Conservation (phyloP, 1,284 basidiomycete genomes). For the Prillingera fragicola region DNA sequence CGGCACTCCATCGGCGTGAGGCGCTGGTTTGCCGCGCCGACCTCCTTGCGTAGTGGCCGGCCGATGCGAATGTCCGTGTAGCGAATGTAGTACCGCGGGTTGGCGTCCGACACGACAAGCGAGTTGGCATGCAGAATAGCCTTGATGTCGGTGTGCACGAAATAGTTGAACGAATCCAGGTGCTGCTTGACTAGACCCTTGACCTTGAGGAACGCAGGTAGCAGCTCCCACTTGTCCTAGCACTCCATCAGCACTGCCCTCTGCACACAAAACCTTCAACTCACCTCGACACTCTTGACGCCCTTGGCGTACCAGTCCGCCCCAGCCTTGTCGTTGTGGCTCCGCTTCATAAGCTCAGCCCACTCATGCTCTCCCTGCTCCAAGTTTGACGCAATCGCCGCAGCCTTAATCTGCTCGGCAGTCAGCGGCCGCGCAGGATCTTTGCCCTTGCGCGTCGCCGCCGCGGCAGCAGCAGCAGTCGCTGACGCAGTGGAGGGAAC, state of each 20-base stretch:
- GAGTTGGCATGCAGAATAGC: constrained; percentile 92
- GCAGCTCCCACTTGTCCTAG: constrained; percentile 93
- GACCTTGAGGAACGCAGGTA: constrained; percentile 91
- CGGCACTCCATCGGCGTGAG: constrained; percentile 98
- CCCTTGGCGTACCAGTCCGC: constrained; percentile 48
- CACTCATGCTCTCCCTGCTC: constrained; percentile 41
- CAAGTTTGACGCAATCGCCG: constrained; percentile 16
- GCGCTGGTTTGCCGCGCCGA: constrained; percentile 56
- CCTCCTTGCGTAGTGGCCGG: constrained; percentile 81
- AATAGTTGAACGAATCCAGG: constrained; percentile 99
- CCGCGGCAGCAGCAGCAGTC: not conserved
- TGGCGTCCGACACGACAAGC: constrained; percentile 91
- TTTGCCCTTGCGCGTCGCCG: constrained; percentile 21
- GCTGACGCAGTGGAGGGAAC: constrained; percentile 5
- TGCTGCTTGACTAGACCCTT: constrained; percentile 99
- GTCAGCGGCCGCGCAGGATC: too few relatives aligned
- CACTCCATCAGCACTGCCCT: not conserved
- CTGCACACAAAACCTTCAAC: constrained; percentile 6
- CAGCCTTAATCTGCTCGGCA: too few relatives aligned
- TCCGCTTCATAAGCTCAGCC: constrained; percentile 43
- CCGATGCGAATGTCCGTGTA: constrained; percentile 94
- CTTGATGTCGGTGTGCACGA: constrained; percentile 94
- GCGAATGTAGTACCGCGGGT: constrained; percentile 94
- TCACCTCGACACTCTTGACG: constrained; percentile 53
- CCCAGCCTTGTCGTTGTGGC: constrained; percentile 27